Percentiles rank a stretch among this genome's conserved stretches.
Evolutionary conservation across 371 early-diverging fungal species (phyloP).

Genomic region (Circinella umbellata): DNA sequence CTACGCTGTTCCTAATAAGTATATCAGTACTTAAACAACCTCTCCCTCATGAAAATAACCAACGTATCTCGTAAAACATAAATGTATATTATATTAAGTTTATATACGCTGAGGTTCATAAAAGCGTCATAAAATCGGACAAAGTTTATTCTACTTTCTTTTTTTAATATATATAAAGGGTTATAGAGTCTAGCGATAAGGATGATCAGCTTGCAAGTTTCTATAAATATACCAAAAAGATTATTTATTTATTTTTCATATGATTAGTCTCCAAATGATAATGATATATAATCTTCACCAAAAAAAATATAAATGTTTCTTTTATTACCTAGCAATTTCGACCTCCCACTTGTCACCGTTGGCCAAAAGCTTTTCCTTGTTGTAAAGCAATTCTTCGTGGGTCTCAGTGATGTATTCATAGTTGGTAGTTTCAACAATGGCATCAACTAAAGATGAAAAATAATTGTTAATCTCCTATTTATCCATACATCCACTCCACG

Average conservation of each 20-base stretch:
- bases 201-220: conserved; percentile 66
- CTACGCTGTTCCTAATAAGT: no score
- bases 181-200: conserved; percentile 58
- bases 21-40: no score
- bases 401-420: conserved; percentile 98
- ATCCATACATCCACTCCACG: neutral
- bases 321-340: conserved; percentile 71
- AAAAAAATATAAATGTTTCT: neutral
- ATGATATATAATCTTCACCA: neutral
- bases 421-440: conserved; percentile 98
- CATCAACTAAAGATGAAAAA: conserved; percentile 74
- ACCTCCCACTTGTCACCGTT: conserved; percentile 99
- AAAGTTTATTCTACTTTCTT: conserved; percentile 6
- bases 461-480: neutral
- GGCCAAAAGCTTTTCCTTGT: conserved; percentile 96
- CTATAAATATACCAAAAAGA: conserved; percentile 24
- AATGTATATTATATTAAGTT: no score
- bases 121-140: conserved; percentile 6
- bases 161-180: conserved; percentile 3
- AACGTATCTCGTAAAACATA: no score
- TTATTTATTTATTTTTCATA: neutral
- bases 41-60: no score
- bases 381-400: conserved; percentile 94
- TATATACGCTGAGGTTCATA: neutral
- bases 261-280: no score